Evolutionary conservation across 441 rosid species (phyloP).

Genomic region (Populus hybrid): DNA sequence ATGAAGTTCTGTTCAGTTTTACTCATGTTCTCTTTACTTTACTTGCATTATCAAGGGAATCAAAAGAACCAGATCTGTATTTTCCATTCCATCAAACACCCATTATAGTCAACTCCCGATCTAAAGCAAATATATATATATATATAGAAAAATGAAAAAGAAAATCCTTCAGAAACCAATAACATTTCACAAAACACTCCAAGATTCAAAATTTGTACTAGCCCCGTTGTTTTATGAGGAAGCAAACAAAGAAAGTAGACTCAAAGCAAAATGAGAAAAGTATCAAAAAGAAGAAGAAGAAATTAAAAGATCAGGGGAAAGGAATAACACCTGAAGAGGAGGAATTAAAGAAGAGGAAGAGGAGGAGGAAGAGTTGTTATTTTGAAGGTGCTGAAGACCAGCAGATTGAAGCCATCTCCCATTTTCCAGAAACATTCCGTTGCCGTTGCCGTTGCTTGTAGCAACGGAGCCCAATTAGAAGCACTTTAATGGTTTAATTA

Average conservation of each 20-base stretch:
- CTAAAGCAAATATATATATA: background rate
- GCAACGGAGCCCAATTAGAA: no score
- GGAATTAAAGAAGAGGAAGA: slow-evolving; percentile 46
- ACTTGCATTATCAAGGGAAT: background rate
- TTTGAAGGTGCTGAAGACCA: slow-evolving; percentile 82
- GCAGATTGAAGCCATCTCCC: slow-evolving; percentile 87
- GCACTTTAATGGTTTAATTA: no score
- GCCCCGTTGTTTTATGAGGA: background rate
- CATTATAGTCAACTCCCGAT: background rate
- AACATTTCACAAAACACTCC: background rate
- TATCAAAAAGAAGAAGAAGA: background rate
- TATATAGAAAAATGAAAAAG: background rate
- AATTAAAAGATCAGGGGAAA: background rate
- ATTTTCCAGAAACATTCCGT: background rate
- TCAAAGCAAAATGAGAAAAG: background rate
- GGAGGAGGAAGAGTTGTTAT: slow-evolving; percentile 17
- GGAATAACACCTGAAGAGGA: slow-evolving; percentile 49
- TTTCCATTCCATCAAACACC: background rate
- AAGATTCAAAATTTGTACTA: background rate
- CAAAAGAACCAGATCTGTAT: slow-evolving; percentile 21
- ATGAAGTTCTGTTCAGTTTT: background rate
- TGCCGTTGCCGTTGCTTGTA: slow-evolving; percentile 39
- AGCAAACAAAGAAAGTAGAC: background rate
- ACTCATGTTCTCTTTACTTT: background rate
- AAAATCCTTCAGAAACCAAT: background rate